Evolutionary conservation across 2,329 filamentous ascomycete genomes (phyloP).

Genomic region (Trichoderma endophyticum): DNA sequence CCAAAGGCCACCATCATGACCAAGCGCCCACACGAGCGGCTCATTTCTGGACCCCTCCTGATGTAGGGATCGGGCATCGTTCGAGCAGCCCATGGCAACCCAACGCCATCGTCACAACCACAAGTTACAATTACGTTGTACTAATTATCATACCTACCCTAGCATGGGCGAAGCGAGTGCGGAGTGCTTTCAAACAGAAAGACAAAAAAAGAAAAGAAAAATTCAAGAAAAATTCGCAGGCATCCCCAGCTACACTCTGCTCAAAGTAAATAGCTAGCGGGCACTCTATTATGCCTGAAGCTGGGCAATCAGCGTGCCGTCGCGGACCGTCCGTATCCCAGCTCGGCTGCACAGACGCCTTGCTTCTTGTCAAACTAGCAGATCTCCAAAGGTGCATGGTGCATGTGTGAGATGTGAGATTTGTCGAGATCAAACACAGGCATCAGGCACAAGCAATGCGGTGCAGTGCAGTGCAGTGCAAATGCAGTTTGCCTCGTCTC

Average conservation of each 20-base stretch:
- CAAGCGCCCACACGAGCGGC: neutral
- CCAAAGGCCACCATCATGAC: neutral
- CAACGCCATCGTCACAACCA: neutral
- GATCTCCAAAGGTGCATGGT: conserved; percentile 9
- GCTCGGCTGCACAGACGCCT: conserved; percentile 1
- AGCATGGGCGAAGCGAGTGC: neutral
- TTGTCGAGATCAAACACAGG: neutral
- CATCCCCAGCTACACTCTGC: neutral
- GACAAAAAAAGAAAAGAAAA: neutral
- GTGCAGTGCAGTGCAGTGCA: neutral
- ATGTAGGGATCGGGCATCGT: conserved; percentile 10
- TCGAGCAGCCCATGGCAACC: neutral
- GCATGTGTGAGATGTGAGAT: neutral
- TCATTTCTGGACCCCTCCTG: neutral
- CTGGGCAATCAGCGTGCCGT: neutral
- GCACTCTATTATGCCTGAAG: neutral
- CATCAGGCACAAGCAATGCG: neutral
- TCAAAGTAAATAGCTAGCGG: neutral
- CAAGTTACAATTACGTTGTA: neutral
- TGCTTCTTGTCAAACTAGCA: conserved; percentile 7
- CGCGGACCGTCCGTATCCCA: conserved; percentile 1
- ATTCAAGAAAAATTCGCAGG: neutral
- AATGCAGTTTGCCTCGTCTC: neutral
- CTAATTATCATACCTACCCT: neutral
- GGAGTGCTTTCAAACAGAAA: neutral